Conservation (phyloP, 2,329 filamentous ascomycete species). For the Colletotrichum caudatum region DNA sequence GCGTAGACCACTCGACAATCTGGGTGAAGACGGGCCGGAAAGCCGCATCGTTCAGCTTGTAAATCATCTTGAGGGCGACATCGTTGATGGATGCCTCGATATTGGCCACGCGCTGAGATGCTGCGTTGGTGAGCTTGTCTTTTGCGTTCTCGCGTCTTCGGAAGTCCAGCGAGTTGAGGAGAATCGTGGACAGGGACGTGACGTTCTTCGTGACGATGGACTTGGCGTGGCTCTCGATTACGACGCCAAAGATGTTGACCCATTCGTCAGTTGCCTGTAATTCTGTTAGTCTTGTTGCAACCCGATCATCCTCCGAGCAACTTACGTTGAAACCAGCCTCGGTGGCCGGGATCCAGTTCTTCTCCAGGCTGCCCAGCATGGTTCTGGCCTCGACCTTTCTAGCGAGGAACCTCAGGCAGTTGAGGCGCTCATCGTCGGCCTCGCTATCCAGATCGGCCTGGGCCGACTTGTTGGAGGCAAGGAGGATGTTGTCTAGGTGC, state of each 20-base stretch:
- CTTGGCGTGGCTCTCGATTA: constrained; percentile 84
- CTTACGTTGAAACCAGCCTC: constrained; percentile 72
- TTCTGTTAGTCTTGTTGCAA: constrained; percentile 4
- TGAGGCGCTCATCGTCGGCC: constrained; percentile 72
- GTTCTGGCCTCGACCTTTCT: constrained; percentile 81
- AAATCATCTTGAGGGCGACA: constrained; percentile 87
- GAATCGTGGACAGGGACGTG: constrained; percentile 73
- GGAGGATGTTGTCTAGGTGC: constrained; percentile 79
- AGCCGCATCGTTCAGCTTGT: constrained; percentile 93
- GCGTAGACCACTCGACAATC: constrained; percentile 83
- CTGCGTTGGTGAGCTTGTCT: constrained; percentile 57
- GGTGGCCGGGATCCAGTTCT: constrained; percentile 77
- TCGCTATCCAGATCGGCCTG: constrained; percentile 69
- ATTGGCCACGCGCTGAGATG: constrained; percentile 62
- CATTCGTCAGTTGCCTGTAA: constrained; percentile 74
- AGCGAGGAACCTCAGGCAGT: constrained; percentile 80
- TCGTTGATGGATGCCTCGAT: constrained; percentile 74
- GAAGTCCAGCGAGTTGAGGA: constrained; percentile 73
- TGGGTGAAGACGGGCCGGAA: constrained; percentile 93
- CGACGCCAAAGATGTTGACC: constrained; percentile 75
- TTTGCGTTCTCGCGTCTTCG: constrained; percentile 67
- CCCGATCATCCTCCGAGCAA: constrained; percentile 4
- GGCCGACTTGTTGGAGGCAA: constrained; percentile 79
- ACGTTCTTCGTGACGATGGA: constrained; percentile 81
- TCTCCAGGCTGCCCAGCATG: constrained; percentile 79